Conservation (phyloP, 2,329 filamentous ascomycete genomes). For the Microcyclosporella mali region DNA sequence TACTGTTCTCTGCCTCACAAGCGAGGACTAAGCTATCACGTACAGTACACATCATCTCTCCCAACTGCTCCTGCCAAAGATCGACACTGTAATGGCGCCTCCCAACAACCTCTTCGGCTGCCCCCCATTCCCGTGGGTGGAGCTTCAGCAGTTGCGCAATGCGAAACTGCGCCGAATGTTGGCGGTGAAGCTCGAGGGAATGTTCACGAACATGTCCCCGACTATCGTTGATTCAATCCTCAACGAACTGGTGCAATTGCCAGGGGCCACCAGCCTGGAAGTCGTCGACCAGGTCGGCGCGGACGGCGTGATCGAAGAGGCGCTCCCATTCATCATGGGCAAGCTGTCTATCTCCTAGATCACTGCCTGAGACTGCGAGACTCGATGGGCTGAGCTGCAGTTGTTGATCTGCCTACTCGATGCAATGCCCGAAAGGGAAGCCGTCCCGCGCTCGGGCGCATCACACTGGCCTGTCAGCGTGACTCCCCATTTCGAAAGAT, state of each 20-base stretch:
- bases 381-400: slow-evolving; percentile 1
- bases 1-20: too few species aligned
- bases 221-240: background rate
- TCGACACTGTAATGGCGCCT: too few species aligned
- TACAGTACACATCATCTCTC: too few species aligned
- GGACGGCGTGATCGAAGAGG: background rate
- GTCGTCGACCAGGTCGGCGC: background rate
- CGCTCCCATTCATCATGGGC: background rate
- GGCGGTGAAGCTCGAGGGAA: background rate
- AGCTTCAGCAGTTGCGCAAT: background rate
- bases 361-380: background rate
- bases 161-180: background rate
- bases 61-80: too few species aligned
- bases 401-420: background rate
- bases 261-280: background rate
- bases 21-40: too few species aligned
- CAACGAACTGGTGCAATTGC: background rate
- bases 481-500: background rate
- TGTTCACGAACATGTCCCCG: background rate
- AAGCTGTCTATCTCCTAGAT: background rate
- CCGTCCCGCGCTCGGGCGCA: slow-evolving; percentile 1
- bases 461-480: background rate
- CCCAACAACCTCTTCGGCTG: too few species aligned
- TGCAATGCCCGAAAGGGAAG: background rate
- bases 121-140: background rate